Conservation (phyloP, 2,329 filamentous ascomycete genomes). For the Neodidymelliopsis sp. region DNA sequence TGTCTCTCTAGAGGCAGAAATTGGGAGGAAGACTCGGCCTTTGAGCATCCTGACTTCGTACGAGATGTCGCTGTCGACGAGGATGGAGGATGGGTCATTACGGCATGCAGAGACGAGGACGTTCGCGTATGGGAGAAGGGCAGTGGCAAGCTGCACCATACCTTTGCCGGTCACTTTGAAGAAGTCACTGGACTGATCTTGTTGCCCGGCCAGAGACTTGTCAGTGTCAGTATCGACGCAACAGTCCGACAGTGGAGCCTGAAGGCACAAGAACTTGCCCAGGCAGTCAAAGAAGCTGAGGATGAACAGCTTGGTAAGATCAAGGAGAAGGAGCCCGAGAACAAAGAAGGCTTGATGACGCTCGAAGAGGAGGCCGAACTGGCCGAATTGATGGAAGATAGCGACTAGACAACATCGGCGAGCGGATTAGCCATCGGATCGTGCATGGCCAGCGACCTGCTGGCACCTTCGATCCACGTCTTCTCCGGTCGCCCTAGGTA, state of each 20-base stretch:
- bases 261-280: constrained; percentile 65
- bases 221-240: constrained; percentile 88
- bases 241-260: constrained; percentile 88
- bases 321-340: constrained; percentile 52
- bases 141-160: constrained; percentile 75
- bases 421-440: constrained; percentile 29
- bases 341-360: constrained; percentile 69
- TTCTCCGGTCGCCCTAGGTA: constrained; percentile 37
- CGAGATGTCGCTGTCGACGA: constrained; percentile 76
- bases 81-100: constrained; percentile 79
- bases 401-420: constrained; percentile 55
- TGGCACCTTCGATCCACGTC: constrained; percentile 29
- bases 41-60: constrained; percentile 89
- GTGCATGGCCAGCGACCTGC: constrained; percentile 24
- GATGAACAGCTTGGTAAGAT: constrained; percentile 57
- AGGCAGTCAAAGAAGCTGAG: constrained; percentile 60
- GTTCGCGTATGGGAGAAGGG: constrained; percentile 85
- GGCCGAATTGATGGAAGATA: constrained; percentile 86
- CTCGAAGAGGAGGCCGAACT: constrained; percentile 93
- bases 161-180: constrained; percentile 85
- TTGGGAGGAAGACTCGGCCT: constrained; percentile 75
- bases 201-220: constrained; percentile 63
- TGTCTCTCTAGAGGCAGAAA: constrained; percentile 73
- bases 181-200: constrained; percentile 85
- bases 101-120: constrained; percentile 89